Evolutionary conservation across 345 rosid genomes (phyloP).

Genomic region (Linum lewisii): DNA sequence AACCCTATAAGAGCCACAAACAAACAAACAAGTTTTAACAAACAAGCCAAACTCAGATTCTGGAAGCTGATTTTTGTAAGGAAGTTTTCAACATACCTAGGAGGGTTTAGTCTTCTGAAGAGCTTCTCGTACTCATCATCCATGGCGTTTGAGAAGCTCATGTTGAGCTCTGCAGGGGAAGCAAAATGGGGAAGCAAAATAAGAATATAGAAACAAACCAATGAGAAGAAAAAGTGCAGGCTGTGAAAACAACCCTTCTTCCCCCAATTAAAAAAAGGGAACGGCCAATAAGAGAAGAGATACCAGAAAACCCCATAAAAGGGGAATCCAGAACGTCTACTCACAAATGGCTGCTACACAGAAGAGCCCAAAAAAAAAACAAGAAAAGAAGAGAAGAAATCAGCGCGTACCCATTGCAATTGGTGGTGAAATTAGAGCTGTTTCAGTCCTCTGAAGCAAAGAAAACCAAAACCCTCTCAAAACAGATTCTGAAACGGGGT

Average conservation of each 20-base stretch:
- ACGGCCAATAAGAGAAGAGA: conserved; percentile 21
- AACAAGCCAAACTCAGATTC: conserved; percentile 3
- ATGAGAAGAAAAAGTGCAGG: not conserved
- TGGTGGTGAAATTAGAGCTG: too few relatives aligned
- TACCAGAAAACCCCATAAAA: conserved; percentile 4
- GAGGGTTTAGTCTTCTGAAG: conserved; percentile 86
- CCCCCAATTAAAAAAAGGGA: conserved; percentile 1
- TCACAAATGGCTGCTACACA: conserved; percentile 8
- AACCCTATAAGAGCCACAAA: conserved; percentile 40
- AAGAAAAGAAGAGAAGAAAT: conserved; percentile 2
- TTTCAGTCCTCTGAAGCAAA: too few relatives aligned
- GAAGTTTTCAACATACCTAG: conserved; percentile 36
- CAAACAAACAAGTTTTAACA: not conserved
- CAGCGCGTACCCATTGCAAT: not conserved
- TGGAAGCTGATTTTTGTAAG: conserved; percentile 3
- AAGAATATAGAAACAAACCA: not conserved
- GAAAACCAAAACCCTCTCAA: too few relatives aligned
- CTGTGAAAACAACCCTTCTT: not conserved
- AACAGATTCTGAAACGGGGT: too few relatives aligned
- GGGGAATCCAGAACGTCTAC: not conserved
- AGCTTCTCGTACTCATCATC: conserved; percentile 87
- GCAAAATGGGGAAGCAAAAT: not conserved
- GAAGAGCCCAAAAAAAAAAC: conserved; percentile 3
- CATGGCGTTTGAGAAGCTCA: conserved; percentile 62
- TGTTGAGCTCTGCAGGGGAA: conserved; percentile 38